Percentiles rank a stretch among this genome's conserved stretches.
These are phyloP conservation scores for Phlyctochytrium planicorne DNA, from an alignment of 192 early-diverging fungal genomes.

Conservation along the genomic window DNA sequence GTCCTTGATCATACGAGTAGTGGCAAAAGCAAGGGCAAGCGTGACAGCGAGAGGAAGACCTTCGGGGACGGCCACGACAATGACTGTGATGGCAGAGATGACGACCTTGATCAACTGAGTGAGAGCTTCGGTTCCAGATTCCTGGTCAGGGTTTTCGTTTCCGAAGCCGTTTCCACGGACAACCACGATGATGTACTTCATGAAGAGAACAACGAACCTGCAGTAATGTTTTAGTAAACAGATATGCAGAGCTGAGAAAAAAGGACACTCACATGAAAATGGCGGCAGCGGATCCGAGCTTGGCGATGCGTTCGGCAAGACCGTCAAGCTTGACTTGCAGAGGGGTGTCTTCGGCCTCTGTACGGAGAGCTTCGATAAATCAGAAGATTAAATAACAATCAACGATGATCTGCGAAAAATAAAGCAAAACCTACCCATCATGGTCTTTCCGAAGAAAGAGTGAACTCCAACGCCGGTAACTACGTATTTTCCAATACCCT, in stretches of 20 bases:
- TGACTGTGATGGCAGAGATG: conserved; percentile 86
- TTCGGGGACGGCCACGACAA: conserved; percentile 98
- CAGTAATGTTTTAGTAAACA: background rate
- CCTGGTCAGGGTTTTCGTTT: conserved; percentile 8
- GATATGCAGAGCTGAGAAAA: background rate
- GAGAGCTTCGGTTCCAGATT: conserved; percentile 17
- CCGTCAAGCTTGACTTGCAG: conserved; percentile 87
- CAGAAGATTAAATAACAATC: background rate
- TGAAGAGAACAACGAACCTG: conserved; percentile 70
- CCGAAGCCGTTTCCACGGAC: conserved; percentile 21
- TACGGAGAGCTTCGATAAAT: conserved; percentile 62
- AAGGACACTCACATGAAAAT: conserved; percentile 65
- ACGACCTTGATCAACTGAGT: conserved; percentile 57
- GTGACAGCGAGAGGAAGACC: conserved; percentile 98
- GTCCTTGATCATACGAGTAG: conserved; percentile 92
- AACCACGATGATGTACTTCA: conserved; percentile 74
- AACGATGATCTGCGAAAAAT: background rate
- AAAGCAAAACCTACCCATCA: conserved; percentile 85
- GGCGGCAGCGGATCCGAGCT: conserved; percentile 86
- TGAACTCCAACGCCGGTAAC: conserved; percentile 81
- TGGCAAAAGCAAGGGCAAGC: conserved; percentile 90
- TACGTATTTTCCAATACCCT: conserved; percentile 85
- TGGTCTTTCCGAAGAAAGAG: conserved; percentile 84
- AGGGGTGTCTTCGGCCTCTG: conserved; percentile 85
- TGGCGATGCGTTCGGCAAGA: conserved; percentile 91